Conservation (phyloP, 371 early-diverging fungal genomes). For the Phascolomyces articulosus region DNA sequence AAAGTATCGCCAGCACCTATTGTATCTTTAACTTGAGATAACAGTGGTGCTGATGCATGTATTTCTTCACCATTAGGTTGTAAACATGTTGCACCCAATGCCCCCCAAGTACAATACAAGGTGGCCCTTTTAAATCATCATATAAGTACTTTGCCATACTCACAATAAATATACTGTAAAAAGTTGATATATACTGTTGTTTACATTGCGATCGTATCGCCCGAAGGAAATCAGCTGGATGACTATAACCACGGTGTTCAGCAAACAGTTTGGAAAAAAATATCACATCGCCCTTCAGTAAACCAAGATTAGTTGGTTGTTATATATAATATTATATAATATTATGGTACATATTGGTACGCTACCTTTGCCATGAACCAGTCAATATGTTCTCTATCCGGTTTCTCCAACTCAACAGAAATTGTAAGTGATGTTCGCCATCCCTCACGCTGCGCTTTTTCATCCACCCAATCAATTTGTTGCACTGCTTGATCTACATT, state of each 20-base stretch:
- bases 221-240: constrained; percentile 46
- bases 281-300: constrained; percentile 69
- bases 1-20: constrained; percentile 78
- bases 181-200: constrained; percentile 37
- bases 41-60: constrained; percentile 40
- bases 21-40: constrained; percentile 54
- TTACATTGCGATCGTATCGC: constrained; percentile 44
- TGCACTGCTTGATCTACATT: constrained; percentile 52
- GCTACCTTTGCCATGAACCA: constrained; percentile 44
- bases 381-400: constrained; percentile 60
- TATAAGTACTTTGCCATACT: background rate
- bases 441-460: constrained; percentile 34
- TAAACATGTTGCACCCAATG: constrained; percentile 55
- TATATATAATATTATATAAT: too few species aligned
- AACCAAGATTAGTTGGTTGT: too few species aligned
- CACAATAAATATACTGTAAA: background rate
- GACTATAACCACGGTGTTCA: constrained; percentile 55
- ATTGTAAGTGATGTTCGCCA: constrained; percentile 54
- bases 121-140: constrained; percentile 37
- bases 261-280: constrained; percentile 72
- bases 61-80: constrained; percentile 40
- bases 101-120: constrained; percentile 65
- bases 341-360: constrained; percentile 1
- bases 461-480: constrained; percentile 61
- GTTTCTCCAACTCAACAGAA: constrained; percentile 74